Conservation (phyloP, 1,284 basidiomycete genomes). For the Cryptococcus amylolentus region DNA sequence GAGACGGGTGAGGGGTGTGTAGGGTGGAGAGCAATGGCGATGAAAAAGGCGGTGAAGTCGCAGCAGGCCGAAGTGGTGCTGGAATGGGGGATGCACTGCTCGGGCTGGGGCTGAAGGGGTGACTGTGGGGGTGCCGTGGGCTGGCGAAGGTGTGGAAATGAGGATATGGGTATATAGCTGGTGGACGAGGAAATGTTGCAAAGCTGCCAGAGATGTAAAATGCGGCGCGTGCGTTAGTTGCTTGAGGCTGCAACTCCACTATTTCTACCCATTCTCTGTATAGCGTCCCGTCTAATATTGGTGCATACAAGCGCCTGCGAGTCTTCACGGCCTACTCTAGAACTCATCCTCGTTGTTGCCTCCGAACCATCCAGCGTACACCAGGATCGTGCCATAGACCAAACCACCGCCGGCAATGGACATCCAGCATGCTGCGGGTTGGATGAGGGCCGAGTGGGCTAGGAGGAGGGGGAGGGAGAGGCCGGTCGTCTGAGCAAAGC, state of each 20-base stretch:
- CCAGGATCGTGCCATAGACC: constrained; percentile 89
- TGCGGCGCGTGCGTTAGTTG: too few relatives aligned
- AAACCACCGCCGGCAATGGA: constrained; percentile 88
- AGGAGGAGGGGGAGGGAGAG: constrained; percentile 90
- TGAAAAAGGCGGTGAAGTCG: too few relatives aligned
- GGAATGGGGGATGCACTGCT: too few relatives aligned
- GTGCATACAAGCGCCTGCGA: not conserved
- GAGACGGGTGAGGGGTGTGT: too few relatives aligned
- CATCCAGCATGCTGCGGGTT: constrained; percentile 83
- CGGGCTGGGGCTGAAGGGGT: too few relatives aligned
- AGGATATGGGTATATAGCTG: too few relatives aligned
- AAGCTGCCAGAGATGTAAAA: too few relatives aligned
- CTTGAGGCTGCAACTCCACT: not conserved
- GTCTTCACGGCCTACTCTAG: constrained; percentile 9
- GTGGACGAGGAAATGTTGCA: too few relatives aligned
- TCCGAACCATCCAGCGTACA: constrained; percentile 75
- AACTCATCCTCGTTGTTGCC: constrained; percentile 43
- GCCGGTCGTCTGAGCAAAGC: constrained; percentile 59
- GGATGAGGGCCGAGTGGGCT: constrained; percentile 86
- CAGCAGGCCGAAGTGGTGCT: too few relatives aligned
- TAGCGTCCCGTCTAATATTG: not conserved
- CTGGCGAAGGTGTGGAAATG: too few relatives aligned
- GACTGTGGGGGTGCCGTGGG: too few relatives aligned
- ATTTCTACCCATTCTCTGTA: not conserved
- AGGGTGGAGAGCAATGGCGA: too few relatives aligned